A percentile compares a stretch with the other conserved stretches of the same genome.
Conservation (phyloP, 2,329 filamentous ascomycete species). For the Sporothrix euskadiensis region DNA sequence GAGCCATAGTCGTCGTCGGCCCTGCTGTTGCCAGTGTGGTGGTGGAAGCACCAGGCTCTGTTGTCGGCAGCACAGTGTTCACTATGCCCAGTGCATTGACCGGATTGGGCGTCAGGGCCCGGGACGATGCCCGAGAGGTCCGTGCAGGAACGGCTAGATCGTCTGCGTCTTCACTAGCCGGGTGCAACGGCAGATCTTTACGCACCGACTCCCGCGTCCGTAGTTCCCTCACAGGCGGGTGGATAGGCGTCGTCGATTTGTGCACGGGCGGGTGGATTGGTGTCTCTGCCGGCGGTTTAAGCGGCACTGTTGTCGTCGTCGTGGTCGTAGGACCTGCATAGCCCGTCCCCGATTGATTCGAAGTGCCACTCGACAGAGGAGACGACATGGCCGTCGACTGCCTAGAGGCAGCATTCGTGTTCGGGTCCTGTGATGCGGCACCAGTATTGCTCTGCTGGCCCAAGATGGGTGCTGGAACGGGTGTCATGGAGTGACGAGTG, state of each 20-base stretch:
- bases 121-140: slow-evolving; percentile 27
- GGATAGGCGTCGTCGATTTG: slow-evolving; percentile 41
- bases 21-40: background rate
- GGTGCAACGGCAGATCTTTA: slow-evolving; percentile 32
- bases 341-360: background rate
- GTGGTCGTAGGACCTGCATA: slow-evolving; percentile 25
- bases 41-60: background rate
- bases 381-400: slow-evolving; percentile 24
- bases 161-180: background rate
- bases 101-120: slow-evolving; percentile 25
- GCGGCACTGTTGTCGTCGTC: slow-evolving; percentile 35
- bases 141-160: background rate
- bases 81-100: background rate
- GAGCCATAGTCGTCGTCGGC: background rate
- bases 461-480: slow-evolving; percentile 40
- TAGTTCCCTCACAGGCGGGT: slow-evolving; percentile 41
- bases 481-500: slow-evolving; percentile 36
- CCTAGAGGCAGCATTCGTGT: slow-evolving; percentile 7
- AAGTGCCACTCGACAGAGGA: slow-evolving; percentile 22
- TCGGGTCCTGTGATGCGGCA: slow-evolving; percentile 35
- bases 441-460: slow-evolving; percentile 29
- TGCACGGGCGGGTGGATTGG: slow-evolving; percentile 38
- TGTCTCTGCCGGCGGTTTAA: slow-evolving; percentile 39
- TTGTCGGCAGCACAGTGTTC: slow-evolving; percentile 1
- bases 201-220: slow-evolving; percentile 38